Evolutionary conservation across 2,329 filamentous ascomycete genomes (phyloP).

Genomic region (Simplicillium aogashimaense): DNA sequence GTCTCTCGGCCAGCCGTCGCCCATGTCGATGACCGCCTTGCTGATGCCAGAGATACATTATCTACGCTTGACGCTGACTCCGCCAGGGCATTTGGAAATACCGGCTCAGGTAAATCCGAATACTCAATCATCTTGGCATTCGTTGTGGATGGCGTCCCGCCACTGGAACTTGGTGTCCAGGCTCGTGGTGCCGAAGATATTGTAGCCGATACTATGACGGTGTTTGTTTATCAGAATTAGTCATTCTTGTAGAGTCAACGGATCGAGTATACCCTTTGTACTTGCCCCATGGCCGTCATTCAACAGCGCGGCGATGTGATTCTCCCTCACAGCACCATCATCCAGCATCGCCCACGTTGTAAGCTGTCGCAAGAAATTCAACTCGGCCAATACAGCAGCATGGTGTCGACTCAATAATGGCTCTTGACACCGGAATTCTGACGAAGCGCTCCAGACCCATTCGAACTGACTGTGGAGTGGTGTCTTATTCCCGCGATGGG

Average conservation of each 20-base stretch:
- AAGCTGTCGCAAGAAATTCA: conserved; percentile 14
- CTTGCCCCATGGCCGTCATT: not conserved
- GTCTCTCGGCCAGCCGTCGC: not conserved
- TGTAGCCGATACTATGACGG: not conserved
- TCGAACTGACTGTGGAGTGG: conserved; percentile 11
- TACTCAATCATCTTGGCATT: conserved; percentile 1
- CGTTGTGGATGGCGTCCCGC: not conserved
- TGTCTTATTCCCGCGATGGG: conserved; percentile 9
- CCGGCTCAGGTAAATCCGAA: conserved; percentile 1
- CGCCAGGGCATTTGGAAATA: not conserved
- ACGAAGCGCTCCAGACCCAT: conserved; percentile 15
- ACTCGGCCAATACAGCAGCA: conserved; percentile 16
- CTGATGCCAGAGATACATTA: not conserved
- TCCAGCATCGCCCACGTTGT: not conserved
- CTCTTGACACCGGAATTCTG: conserved; percentile 15
- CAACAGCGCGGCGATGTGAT: not conserved
- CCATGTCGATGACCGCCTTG: conserved; percentile 1
- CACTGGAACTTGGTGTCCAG: not conserved
- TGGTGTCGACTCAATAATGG: conserved; percentile 17
- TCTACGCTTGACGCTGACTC: not conserved
- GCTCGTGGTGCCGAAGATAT: not conserved
- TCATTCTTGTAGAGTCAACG: too few relatives aligned
- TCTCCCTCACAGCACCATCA: not conserved
- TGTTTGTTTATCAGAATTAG: not conserved
- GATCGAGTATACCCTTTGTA: too few relatives aligned